Conservation (phyloP, 208 protist species). For the Trypanosoma cruzi region DNA sequence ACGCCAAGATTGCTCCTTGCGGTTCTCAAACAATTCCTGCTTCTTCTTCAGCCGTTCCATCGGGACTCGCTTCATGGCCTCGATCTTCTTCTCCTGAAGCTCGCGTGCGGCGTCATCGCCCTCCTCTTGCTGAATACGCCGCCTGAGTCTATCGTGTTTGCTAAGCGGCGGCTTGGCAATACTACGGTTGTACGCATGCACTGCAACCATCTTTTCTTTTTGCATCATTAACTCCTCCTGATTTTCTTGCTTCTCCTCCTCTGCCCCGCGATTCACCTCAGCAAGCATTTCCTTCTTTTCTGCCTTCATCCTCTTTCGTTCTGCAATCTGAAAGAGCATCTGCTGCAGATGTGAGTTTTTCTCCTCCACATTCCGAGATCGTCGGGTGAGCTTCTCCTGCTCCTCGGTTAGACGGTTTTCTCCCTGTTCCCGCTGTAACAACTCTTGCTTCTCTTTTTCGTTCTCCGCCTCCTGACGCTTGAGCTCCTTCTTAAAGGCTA, state of each 20-base stretch:
- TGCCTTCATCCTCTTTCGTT: conserved; percentile 32
- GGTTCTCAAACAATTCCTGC: conserved; percentile 50
- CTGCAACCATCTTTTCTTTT: conserved; percentile 32
- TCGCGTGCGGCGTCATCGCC: conserved; percentile 33
- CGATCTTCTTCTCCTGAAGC: conserved; percentile 42
- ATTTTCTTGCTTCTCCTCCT: conserved; percentile 66
- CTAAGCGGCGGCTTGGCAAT: conserved; percentile 34
- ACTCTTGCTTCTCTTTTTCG: conserved; percentile 24
- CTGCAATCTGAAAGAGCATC: conserved; percentile 65
- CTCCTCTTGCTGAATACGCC: conserved; percentile 36
- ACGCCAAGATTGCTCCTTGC: conserved; percentile 41
- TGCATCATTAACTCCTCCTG: conserved; percentile 35
- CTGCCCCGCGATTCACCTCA: conserved; percentile 45
- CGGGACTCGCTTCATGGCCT: conserved; percentile 37
- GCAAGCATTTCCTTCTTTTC: conserved; percentile 36
- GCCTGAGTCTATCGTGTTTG: conserved; percentile 51
- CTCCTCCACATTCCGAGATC: conserved; percentile 64
- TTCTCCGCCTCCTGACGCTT: conserved; percentile 42
- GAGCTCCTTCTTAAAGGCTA: conserved; percentile 50
- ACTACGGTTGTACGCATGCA: conserved; percentile 52
- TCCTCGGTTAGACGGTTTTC: conserved; percentile 36
- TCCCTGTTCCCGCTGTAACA: conserved; percentile 43
- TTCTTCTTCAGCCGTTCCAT: conserved; percentile 38
- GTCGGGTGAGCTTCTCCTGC: conserved; percentile 41
- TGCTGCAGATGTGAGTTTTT: conserved; percentile 76